Percentiles rank a stretch among this genome's conserved stretches.
phyloP scores from a whole-genome alignment of 305 asterid genomes.

The Fraxinus nigra region DNA sequence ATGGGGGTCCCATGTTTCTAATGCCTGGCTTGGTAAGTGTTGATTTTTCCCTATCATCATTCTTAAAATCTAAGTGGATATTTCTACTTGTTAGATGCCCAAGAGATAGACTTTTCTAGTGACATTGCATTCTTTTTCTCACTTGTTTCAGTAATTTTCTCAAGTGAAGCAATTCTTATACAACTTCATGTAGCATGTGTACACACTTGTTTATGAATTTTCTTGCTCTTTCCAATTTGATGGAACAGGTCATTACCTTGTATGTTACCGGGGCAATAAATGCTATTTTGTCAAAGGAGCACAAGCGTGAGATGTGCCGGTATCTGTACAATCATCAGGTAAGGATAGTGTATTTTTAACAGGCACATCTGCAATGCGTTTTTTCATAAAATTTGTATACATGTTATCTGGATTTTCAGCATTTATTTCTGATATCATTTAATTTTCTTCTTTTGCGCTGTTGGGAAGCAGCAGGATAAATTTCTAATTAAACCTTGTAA shows the following conservation, averaged over 20 bases:
- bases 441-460: slow-evolving; percentile 14
- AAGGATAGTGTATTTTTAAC: slow-evolving; percentile 23
- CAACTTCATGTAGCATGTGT: not conserved
- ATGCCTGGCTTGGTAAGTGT: slow-evolving; percentile 86
- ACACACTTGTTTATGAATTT: not conserved
- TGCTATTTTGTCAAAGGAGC: slow-evolving; percentile 76
- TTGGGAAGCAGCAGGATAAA: slow-evolving; percentile 14
- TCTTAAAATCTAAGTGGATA: not conserved
- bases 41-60: not conserved
- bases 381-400: slow-evolving; percentile 8
- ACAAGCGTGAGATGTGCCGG: slow-evolving; percentile 81
- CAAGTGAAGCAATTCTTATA: not conserved
- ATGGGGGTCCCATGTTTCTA: slow-evolving; percentile 93
- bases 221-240: slow-evolving; percentile 9
- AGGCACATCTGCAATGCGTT: not conserved
- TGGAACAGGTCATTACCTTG: slow-evolving; percentile 65
- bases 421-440: slow-evolving; percentile 6
- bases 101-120: not conserved
- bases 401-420: slow-evolving; percentile 3
- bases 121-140: slow-evolving; percentile 6
- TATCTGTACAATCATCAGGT: slow-evolving; percentile 97
- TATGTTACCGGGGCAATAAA: slow-evolving; percentile 82
- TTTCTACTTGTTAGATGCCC: slow-evolving; percentile 5
- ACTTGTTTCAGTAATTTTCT: not conserved
- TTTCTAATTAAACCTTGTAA: slow-evolving; percentile 26